Evolutionary conservation across 345 rosid genomes (phyloP).

Genomic region (Mercurialis annua): DNA sequence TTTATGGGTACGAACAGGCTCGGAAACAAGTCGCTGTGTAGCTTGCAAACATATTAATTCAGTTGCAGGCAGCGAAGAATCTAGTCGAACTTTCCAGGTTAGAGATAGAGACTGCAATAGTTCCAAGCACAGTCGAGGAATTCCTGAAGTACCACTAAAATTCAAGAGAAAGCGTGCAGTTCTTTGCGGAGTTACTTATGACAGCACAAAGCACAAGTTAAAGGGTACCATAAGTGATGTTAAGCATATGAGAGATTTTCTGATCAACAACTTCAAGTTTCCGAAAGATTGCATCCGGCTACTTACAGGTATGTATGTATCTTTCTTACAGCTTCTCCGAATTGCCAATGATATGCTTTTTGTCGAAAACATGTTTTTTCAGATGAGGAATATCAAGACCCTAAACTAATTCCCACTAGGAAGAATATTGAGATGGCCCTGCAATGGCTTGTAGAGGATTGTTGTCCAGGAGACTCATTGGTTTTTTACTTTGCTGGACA

Average conservation of each 20-base stretch:
- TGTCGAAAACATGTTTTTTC: background rate
- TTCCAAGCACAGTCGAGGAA: background rate
- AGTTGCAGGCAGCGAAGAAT: background rate
- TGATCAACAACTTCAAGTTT: background rate
- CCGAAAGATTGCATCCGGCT: background rate
- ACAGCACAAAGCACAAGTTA: background rate
- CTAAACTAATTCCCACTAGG: background rate
- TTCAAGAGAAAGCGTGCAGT: background rate
- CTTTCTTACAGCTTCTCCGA: background rate
- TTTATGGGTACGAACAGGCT: background rate
- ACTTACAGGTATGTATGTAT: background rate
- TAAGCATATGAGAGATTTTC: constrained; percentile 6
- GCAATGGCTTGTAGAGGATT: constrained; percentile 12
- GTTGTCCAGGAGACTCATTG: constrained; percentile 9
- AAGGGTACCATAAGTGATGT: constrained; percentile 12
- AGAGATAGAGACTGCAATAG: background rate
- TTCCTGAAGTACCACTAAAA: too few species aligned
- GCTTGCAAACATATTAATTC: background rate
- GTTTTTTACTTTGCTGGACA: constrained; percentile 18
- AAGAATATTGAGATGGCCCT: constrained; percentile 1
- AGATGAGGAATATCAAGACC: constrained; percentile 4
- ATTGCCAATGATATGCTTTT: too few species aligned
- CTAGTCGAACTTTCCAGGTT: background rate
- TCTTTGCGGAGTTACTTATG: constrained; percentile 9
- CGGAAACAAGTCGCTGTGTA: background rate